Evolutionary conservation across 495 filamentous ascomycete genomes (phyloP).

Genomic region (Cladorrhinum samala): DNA sequence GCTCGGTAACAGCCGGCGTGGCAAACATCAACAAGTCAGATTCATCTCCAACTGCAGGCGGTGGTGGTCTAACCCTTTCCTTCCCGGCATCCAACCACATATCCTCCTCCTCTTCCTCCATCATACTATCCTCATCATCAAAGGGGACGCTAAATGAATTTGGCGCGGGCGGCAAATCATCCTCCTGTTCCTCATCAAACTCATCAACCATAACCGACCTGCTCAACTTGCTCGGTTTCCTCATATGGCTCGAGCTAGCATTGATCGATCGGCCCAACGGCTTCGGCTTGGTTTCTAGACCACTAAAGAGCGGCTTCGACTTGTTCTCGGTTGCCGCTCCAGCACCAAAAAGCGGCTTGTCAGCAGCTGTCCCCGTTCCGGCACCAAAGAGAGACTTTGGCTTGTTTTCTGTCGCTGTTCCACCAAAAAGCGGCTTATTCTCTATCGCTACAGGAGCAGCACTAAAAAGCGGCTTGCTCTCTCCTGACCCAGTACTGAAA

Average conservation of each 20-base stretch:
- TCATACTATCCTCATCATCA: slow-evolving; percentile 27
- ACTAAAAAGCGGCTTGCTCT: too few relatives aligned
- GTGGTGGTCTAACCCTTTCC: neutral
- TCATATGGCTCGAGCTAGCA: neutral
- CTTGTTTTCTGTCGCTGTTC: too few relatives aligned
- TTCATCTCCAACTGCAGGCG: slow-evolving; percentile 22
- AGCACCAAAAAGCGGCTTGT: neutral
- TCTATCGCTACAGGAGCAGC: too few relatives aligned
- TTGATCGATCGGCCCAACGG: slow-evolving; percentile 12
- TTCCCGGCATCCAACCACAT: slow-evolving; percentile 29
- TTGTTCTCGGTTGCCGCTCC: neutral
- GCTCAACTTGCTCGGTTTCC: slow-evolving; percentile 20
- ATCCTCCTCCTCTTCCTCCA: slow-evolving; percentile 30
- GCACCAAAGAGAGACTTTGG: too few relatives aligned
- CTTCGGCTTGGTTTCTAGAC: neutral
- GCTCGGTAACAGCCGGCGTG: slow-evolving; percentile 42
- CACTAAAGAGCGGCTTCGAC: neutral
- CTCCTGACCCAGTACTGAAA: too few relatives aligned
- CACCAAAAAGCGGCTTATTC: too few relatives aligned
- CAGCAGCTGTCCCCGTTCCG: too few relatives aligned
- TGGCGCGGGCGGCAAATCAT: slow-evolving; percentile 17
- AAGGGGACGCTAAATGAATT: neutral
- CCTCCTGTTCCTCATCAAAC: slow-evolving; percentile 13
- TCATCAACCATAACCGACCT: slow-evolving; percentile 17
- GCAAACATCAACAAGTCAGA: slow-evolving; percentile 42